A percentile compares a stretch with the other conserved stretches of the same genome.
phyloP scores from a whole-genome alignment of 2,329 filamentous ascomycete species.

The Cladophialophora immunda region DNA sequence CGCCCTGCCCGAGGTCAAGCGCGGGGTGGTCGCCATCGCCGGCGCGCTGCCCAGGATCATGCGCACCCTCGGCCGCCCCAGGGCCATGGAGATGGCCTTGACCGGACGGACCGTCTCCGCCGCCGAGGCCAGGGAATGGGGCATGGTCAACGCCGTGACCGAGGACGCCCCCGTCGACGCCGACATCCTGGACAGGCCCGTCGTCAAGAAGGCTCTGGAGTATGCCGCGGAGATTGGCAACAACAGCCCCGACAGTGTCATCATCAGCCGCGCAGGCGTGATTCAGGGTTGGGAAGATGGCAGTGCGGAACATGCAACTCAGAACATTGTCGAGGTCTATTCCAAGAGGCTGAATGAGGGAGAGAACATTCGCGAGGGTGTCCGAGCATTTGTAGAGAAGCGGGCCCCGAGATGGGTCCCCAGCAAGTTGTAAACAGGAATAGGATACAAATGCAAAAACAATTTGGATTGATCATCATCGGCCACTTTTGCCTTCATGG shows the following conservation, averaged over 20 bases:
- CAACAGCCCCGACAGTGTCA: slow-evolving; percentile 77
- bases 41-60: slow-evolving; percentile 75
- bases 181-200: slow-evolving; percentile 29
- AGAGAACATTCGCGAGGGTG: slow-evolving; percentile 78
- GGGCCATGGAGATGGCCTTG: slow-evolving; percentile 77
- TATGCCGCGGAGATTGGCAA: slow-evolving; percentile 68
- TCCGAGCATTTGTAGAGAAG: slow-evolving; percentile 80
- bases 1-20: slow-evolving; percentile 73
- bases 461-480: background rate
- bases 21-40: slow-evolving; percentile 74
- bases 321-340: slow-evolving; percentile 65
- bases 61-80: slow-evolving; percentile 70
- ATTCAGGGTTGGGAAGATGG: slow-evolving; percentile 76
- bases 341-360: slow-evolving; percentile 51
- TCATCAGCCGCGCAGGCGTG: slow-evolving; percentile 76
- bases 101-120: slow-evolving; percentile 68
- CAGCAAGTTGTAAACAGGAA: slow-evolving; percentile 47
- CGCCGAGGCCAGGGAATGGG: slow-evolving; percentile 69
- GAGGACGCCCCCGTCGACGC: slow-evolving; percentile 33
- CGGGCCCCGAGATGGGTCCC: slow-evolving; percentile 71
- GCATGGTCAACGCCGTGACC: slow-evolving; percentile 63
- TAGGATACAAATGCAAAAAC: background rate
- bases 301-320: slow-evolving; percentile 71
- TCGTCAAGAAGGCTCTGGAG: slow-evolving; percentile 58
- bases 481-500: background rate